phyloP scores from a whole-genome alignment of 2,329 filamentous ascomycete genomes.

The Aspergillus sp. region DNA sequence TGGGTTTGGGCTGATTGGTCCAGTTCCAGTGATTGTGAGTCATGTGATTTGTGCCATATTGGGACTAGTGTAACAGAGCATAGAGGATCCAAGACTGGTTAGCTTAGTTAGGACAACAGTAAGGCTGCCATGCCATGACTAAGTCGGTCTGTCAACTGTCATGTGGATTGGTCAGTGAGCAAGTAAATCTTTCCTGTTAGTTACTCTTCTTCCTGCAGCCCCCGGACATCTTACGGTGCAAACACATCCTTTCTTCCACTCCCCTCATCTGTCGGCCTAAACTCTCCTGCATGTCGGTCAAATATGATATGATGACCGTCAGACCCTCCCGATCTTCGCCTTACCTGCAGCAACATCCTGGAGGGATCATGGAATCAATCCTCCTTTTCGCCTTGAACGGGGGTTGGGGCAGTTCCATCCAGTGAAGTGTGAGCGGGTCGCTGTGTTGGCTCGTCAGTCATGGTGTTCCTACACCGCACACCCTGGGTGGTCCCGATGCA shows the following conservation, averaged over 20 bases:
- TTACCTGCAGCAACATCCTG: slow-evolving; percentile 2
- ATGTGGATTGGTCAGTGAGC: no score
- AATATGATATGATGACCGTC: slow-evolving; percentile 5
- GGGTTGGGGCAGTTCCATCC: slow-evolving; percentile 1
- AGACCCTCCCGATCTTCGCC: slow-evolving; percentile 3
- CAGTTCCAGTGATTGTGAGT: no score
- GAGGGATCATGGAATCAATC: slow-evolving; percentile 13
- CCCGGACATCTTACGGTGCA: neutral
- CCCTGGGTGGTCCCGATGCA: slow-evolving; percentile 22
- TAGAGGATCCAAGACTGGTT: no score
- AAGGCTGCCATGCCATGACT: neutral
- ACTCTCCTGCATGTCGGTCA: slow-evolving; percentile 11
- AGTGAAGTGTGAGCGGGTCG: slow-evolving; percentile 17
- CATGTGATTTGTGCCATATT: neutral
- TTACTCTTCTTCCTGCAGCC: neutral
- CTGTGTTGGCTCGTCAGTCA: slow-evolving; percentile 25
- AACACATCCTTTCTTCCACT: neutral
- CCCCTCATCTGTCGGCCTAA: slow-evolving; percentile 6
- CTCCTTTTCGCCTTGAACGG: slow-evolving; percentile 3
- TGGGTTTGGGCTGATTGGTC: slow-evolving; percentile 14
- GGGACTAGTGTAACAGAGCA: neutral
- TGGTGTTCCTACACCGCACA: slow-evolving; percentile 22
- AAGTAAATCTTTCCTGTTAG: neutral
- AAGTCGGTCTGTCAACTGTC: neutral
- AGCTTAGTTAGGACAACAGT: no score